Evolutionary conservation across 2,329 filamentous ascomycete species (phyloP).

Genomic region (Cercospora sp.): DNA sequence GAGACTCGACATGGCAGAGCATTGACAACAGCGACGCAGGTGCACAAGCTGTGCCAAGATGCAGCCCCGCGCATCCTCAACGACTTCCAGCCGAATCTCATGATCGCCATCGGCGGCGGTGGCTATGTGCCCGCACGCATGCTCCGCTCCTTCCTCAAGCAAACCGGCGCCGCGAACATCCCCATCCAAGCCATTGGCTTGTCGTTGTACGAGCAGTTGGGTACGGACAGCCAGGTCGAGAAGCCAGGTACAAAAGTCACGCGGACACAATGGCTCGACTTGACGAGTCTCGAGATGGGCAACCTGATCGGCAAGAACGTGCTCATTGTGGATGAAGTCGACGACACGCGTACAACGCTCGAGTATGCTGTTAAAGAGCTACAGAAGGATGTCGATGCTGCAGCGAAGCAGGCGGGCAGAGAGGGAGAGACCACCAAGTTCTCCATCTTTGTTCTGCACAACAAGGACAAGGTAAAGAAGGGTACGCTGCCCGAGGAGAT

Average conservation of each 20-base stretch:
- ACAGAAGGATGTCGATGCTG: slow-evolving; percentile 87
- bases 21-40: slow-evolving; percentile 45
- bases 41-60: slow-evolving; percentile 95
- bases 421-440: slow-evolving; percentile 75
- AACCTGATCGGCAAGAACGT: slow-evolving; percentile 89
- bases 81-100: slow-evolving; percentile 87
- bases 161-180: slow-evolving; percentile 83
- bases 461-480: slow-evolving; percentile 98
- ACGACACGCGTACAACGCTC: slow-evolving; percentile 90
- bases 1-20: not conserved
- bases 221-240: slow-evolving; percentile 61
- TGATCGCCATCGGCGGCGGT: slow-evolving; percentile 97
- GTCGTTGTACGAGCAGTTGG: slow-evolving; percentile 88
- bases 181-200: slow-evolving; percentile 98
- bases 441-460: slow-evolving; percentile 94
- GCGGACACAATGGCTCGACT: slow-evolving; percentile 95
- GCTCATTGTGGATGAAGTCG: slow-evolving; percentile 91
- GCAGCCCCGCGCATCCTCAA: slow-evolving; percentile 78
- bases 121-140: slow-evolving; percentile 97
- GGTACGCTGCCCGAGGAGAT: slow-evolving; percentile 77
- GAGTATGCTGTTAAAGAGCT: slow-evolving; percentile 92
- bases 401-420: slow-evolving; percentile 70
- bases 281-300: slow-evolving; percentile 80
- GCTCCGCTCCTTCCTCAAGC: slow-evolving; percentile 95
- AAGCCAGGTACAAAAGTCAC: slow-evolving; percentile 88